Conservation (phyloP, 2,329 filamentous ascomycete species). For the Colletotrichum sp. region DNA sequence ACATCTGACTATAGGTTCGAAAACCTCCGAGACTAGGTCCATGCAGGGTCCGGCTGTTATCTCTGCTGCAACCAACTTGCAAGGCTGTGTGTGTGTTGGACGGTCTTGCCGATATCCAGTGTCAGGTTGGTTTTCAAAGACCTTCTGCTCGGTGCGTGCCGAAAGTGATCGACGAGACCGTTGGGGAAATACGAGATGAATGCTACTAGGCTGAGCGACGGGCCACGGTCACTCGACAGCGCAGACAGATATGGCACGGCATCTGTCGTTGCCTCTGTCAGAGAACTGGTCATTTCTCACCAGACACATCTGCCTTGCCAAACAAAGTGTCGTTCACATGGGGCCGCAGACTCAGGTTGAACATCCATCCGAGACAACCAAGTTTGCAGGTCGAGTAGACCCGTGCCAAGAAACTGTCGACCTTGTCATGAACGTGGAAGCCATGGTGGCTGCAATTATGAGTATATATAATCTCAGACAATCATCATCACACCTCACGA, state of each 20-base stretch:
- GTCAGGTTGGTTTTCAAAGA: neutral
- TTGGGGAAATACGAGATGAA: neutral
- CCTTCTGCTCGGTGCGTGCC: neutral
- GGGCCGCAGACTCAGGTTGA: neutral
- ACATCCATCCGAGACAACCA: neutral
- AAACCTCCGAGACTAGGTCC: conserved; percentile 1
- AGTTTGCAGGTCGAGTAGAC: neutral
- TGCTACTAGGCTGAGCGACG: neutral
- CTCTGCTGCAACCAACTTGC: neutral
- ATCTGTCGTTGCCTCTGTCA: neutral
- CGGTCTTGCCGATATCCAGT: neutral
- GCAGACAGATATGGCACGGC: neutral
- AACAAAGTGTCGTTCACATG: neutral
- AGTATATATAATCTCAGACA: neutral
- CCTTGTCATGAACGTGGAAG: neutral
- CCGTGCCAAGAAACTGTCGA: neutral
- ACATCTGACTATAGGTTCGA: neutral
- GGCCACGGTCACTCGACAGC: neutral
- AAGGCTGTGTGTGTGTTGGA: neutral
- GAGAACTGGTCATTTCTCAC: neutral
- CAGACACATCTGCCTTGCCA: neutral
- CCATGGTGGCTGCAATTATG: neutral
- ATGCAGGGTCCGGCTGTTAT: neutral
- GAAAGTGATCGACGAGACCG: neutral
- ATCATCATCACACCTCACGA: neutral